phyloP scores from a whole-genome alignment of 2,329 filamentous ascomycete genomes.

The Cercospora janseana region DNA sequence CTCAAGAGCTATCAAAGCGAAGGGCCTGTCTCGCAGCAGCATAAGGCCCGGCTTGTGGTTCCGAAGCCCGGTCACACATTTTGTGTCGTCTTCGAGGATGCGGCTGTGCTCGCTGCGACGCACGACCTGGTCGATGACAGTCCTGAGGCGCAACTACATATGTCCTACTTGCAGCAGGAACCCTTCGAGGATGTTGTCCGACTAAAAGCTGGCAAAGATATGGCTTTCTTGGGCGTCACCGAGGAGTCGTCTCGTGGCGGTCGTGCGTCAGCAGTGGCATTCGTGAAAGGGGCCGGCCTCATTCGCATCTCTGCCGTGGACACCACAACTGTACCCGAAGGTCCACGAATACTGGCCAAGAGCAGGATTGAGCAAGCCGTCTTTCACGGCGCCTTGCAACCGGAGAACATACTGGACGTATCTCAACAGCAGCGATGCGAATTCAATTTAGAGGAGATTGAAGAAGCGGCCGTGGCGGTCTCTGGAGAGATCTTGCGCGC shows the following conservation, averaged over 20 bases:
- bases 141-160: slow-evolving; percentile 70
- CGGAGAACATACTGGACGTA: slow-evolving; percentile 83
- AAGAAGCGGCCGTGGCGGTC: slow-evolving; percentile 71
- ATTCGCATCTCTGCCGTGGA: slow-evolving; percentile 57
- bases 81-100: slow-evolving; percentile 76
- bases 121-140: slow-evolving; percentile 61
- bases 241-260: slow-evolving; percentile 46
- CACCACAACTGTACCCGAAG: slow-evolving; percentile 54
- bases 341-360: slow-evolving; percentile 67
- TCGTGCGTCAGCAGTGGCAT: slow-evolving; percentile 48
- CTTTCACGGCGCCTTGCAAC: slow-evolving; percentile 75
- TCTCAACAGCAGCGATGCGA: slow-evolving; percentile 60
- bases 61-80: slow-evolving; percentile 77
- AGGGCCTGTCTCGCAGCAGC: slow-evolving; percentile 52
- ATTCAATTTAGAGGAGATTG: slow-evolving; percentile 69
- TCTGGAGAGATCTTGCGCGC: slow-evolving; percentile 81
- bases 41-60: slow-evolving; percentile 67
- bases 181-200: slow-evolving; percentile 85
- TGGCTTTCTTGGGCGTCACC: slow-evolving; percentile 51
- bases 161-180: slow-evolving; percentile 61
- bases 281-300: slow-evolving; percentile 59
- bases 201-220: slow-evolving; percentile 58
- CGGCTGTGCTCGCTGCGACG: slow-evolving; percentile 74
- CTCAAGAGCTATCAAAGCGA: slow-evolving; percentile 16
- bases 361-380: slow-evolving; percentile 92